Percentiles rank a stretch among this genome's conserved stretches.
Conservation (phyloP, 179 eudicot genomes). For the Nepenthes alata region DNA sequence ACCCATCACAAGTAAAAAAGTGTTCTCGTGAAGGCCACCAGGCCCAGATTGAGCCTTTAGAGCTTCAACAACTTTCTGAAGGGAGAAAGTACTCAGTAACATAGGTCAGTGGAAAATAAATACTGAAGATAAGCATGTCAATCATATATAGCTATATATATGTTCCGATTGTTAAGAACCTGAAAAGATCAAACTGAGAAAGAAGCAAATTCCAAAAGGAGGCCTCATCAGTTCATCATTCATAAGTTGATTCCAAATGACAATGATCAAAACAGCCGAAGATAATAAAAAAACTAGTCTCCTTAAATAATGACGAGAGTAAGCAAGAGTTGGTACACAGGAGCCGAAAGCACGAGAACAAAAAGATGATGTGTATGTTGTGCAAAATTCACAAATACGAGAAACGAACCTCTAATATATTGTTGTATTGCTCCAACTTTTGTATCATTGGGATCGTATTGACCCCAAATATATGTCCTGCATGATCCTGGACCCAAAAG, state of each 20-base stretch:
- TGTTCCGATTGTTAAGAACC: neutral
- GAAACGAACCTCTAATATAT: conserved; percentile 51
- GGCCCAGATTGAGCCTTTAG: conserved; percentile 66
- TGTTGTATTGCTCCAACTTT: conserved; percentile 87
- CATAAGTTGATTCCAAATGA: neutral
- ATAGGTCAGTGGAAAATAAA: neutral
- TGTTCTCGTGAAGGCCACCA: conserved; percentile 84
- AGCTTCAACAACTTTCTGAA: conserved; percentile 59
- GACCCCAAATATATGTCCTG: conserved; percentile 98
- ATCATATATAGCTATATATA: neutral
- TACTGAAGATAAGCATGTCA: neutral
- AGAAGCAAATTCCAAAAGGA: neutral
- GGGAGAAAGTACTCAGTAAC: neutral
- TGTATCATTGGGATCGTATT: conserved; percentile 75
- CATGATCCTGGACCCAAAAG: conserved; percentile 68
- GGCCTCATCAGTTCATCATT: no score
- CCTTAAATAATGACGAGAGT: neutral
- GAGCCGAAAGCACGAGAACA: neutral
- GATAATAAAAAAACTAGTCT: conserved; percentile 5
- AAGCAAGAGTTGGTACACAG: neutral
- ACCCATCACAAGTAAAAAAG: conserved; percentile 92
- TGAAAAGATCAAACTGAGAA: neutral
- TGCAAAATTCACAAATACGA: conserved; percentile 6
- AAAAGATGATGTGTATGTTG: neutral
- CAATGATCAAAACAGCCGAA: neutral